Evolutionary conservation across 805 yeast genomes (phyloP), one percentile per base, ranked within the genome.

Genomic region (Myxozyma lipomycoides): DNA sequence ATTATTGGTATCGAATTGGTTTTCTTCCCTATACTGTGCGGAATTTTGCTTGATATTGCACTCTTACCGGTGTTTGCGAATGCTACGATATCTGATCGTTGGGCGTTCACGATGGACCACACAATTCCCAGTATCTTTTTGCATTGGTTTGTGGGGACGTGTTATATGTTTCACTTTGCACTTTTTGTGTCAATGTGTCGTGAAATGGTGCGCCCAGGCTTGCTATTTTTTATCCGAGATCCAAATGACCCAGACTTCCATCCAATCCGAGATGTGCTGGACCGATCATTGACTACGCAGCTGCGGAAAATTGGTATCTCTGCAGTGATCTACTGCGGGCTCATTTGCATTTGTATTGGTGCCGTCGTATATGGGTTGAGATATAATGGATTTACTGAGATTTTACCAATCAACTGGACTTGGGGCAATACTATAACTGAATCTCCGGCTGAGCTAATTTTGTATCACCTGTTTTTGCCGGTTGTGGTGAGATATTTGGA

Each of bases 171-270:
- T 56, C 73, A 80, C 61, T 82, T 93, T 70, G 95, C 97, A 0
- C 70, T 84, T 43, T 91, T 81, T 68, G 89, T 91, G 26, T 86
- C 95, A 18, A 83, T 89, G 89, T 76, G 83, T 19, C 75, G 98
- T 55, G 71, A 77, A 40, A 81, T 88, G 36, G 74, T 91, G 51
- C 77, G 99, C 49, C 83, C 85, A 0, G 99, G 98, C 10, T 96
- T 87, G 6, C 72, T 93, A 42, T 93, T 81, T 66, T 93, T 93
- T 70, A 85, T 93, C 53, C 78, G 96, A 61, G 88, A 95, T 21
- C 96, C 96, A 3, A 96, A 89, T 61, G 97, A 93, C 64, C 96
- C 95, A 36, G 84, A 86, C 60, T 82, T 88, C 41, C 80, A 91
- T 58, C 78, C 93, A 10, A 76, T 91, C 38, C 91, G 88, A 58